Percentiles rank a stretch among this genome's conserved stretches.
Evolutionary conservation across 169 alveolate genomes (phyloP).

Genomic region (Plasmodium vinckei): DNA sequence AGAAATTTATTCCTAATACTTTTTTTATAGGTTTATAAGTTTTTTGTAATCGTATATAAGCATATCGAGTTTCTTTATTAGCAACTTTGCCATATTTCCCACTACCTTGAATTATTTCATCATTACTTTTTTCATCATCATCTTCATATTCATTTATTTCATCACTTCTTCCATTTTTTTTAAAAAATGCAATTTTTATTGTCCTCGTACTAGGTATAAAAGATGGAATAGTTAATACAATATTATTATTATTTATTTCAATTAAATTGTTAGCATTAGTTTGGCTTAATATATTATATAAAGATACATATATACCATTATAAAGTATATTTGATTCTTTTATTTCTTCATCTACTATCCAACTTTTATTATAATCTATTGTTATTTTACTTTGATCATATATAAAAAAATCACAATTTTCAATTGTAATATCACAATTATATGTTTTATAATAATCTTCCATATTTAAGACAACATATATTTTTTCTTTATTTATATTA

Average conservation of each 20-base stretch:
- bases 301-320: constrained; percentile 9
- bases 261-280: constrained; percentile 7
- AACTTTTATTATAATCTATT: constrained; percentile 19
- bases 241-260: not conserved
- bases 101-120: too few species aligned
- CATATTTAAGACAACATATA: constrained; percentile 2
- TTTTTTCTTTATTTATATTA: constrained; percentile 11
- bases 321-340: not conserved
- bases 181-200: constrained; percentile 29
- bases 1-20: constrained; percentile 31
- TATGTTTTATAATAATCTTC: constrained; percentile 14
- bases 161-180: not conserved
- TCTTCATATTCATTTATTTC: too few species aligned
- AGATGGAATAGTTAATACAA: constrained; percentile 6
- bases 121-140: too few species aligned
- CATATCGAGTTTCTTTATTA: not conserved
- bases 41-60: constrained; percentile 27
- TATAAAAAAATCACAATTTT: constrained; percentile 28
- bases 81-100: too few species aligned
- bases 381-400: constrained; percentile 28
- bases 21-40: constrained; percentile 7
- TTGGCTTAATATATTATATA: constrained; percentile 17
- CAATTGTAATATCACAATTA: constrained; percentile 19
- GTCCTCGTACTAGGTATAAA: constrained; percentile 19
- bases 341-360: constrained; percentile 12